phyloP scores from a whole-genome alignment of 2,329 filamentous ascomycete genomes.

The Colletotrichum tropicicola region DNA sequence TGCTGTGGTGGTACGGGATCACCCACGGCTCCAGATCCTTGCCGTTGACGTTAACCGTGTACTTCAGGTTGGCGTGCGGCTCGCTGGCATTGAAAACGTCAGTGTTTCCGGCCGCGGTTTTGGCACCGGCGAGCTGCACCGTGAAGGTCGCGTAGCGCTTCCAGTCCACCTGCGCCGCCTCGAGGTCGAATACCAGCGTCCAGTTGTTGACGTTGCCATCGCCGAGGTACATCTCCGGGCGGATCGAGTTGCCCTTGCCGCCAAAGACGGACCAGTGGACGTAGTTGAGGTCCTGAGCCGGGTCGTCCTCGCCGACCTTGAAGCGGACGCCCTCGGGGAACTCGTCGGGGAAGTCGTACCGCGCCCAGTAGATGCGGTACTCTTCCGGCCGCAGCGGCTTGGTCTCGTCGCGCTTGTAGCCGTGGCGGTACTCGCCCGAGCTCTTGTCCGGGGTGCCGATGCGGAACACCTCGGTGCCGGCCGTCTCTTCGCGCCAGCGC shows the following conservation, averaged over 20 bases:
- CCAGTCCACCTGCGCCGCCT: constrained; percentile 47
- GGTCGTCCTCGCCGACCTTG: constrained; percentile 58
- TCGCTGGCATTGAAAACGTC: constrained; percentile 63
- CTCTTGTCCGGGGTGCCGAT: constrained; percentile 69
- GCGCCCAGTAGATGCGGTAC: constrained; percentile 66
- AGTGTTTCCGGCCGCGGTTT: constrained; percentile 68
- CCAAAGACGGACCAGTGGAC: constrained; percentile 71
- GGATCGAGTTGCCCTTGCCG: constrained; percentile 54
- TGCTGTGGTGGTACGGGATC: constrained; percentile 65
- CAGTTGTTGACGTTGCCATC: constrained; percentile 61
- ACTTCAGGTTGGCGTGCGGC: constrained; percentile 59
- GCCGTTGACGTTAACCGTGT: constrained; percentile 46
- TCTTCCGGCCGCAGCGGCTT: constrained; percentile 59
- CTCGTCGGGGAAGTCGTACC: constrained; percentile 64
- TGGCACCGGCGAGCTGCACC: constrained; percentile 69
- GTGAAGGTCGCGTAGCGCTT: constrained; percentile 65
- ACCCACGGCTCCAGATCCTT: constrained; percentile 56
- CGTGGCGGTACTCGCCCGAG: constrained; percentile 66
- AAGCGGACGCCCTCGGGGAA: constrained; percentile 65
- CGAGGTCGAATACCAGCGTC: constrained; percentile 59
- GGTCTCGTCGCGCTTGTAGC: constrained; percentile 52
- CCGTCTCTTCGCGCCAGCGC: constrained; percentile 62
- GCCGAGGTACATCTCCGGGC: constrained; percentile 48
- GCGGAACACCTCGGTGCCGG: constrained; percentile 68
- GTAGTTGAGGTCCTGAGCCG: constrained; percentile 62